phyloP scores from a whole-genome alignment of 2,329 filamentous ascomycete species.

The Mariannaea sp. region DNA sequence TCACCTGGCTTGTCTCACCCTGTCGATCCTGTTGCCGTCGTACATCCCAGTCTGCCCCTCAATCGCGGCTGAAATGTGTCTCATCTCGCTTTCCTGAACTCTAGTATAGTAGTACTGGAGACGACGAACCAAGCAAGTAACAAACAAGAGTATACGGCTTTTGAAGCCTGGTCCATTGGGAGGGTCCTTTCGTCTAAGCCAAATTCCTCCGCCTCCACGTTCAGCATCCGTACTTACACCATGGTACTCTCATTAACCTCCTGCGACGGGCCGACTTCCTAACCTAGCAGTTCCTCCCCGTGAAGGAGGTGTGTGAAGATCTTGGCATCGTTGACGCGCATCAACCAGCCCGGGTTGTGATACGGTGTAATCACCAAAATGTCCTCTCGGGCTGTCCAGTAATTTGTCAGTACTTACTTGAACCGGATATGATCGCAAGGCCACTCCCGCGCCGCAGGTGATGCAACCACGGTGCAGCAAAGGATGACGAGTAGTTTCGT shows the following conservation, averaged over 20 bases:
- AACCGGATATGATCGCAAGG: slow-evolving; percentile 9
- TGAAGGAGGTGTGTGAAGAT: not conserved
- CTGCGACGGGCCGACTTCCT: not conserved
- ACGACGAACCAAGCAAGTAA: no score
- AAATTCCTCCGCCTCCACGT: not conserved
- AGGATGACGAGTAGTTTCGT: no score
- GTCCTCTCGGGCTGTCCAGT: not conserved
- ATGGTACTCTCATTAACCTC: no score
- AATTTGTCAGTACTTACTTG: slow-evolving; percentile 7
- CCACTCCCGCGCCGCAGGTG: not conserved
- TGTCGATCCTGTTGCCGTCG: not conserved
- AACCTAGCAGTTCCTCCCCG: not conserved
- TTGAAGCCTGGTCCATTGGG: not conserved
- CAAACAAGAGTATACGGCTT: no score
- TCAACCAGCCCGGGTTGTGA: slow-evolving; percentile 11
- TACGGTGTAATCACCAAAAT: slow-evolving; percentile 6
- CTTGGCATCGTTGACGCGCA: slow-evolving; percentile 6
- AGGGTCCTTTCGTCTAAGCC: not conserved
- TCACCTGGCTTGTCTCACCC: not conserved
- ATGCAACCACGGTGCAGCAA: not conserved
- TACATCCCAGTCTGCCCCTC: not conserved
- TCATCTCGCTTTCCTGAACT: not conserved
- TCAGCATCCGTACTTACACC: slow-evolving; percentile 9
- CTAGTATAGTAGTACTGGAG: no score
- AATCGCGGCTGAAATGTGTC: not conserved